Evolutionary conservation across 2,329 filamentous ascomycete genomes (phyloP).

Genomic region (Aspergillus terreus): DNA sequence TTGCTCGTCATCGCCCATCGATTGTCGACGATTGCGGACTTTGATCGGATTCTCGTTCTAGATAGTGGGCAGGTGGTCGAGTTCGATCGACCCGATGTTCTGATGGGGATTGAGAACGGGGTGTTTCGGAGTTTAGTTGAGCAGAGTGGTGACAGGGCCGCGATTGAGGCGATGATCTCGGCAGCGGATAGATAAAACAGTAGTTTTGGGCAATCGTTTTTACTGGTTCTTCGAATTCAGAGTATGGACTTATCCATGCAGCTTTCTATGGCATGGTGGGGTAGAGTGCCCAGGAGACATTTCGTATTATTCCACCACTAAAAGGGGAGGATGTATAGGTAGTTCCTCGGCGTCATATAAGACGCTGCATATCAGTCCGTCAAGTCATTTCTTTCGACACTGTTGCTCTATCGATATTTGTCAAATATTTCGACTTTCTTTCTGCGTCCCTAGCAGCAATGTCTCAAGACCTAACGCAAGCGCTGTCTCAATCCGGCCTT

Average conservation of each 20-base stretch:
- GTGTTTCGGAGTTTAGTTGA: constrained; percentile 57
- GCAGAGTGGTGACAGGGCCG: constrained; percentile 23
- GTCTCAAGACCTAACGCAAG: neutral
- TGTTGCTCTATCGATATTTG: neutral
- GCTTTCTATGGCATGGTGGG: neutral
- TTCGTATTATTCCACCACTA: neutral
- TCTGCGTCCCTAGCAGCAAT: neutral
- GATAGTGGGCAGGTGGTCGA: constrained; percentile 31
- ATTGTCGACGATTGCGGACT: constrained; percentile 70
- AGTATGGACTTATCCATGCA: neutral
- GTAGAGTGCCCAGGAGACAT: neutral
- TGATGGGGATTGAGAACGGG: constrained; percentile 52
- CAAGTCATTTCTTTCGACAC: neutral
- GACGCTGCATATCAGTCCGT: neutral
- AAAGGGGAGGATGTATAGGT: neutral
- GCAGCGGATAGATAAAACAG: neutral
- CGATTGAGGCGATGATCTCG: constrained; percentile 3
- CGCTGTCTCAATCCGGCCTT: neutral
- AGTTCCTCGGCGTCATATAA: neutral
- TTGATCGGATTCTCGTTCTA: constrained; percentile 46
- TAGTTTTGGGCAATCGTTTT: neutral
- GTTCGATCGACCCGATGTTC: constrained; percentile 59
- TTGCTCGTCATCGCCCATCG: constrained; percentile 71
- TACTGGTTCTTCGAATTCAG: neutral
- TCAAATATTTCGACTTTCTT: neutral